Percentiles rank a stretch among this genome's conserved stretches.
These are phyloP conservation scores for Aureobasidium sp. DNA, from an alignment of 2,329 filamentous ascomycete species.

Conservation along the genomic window DNA sequence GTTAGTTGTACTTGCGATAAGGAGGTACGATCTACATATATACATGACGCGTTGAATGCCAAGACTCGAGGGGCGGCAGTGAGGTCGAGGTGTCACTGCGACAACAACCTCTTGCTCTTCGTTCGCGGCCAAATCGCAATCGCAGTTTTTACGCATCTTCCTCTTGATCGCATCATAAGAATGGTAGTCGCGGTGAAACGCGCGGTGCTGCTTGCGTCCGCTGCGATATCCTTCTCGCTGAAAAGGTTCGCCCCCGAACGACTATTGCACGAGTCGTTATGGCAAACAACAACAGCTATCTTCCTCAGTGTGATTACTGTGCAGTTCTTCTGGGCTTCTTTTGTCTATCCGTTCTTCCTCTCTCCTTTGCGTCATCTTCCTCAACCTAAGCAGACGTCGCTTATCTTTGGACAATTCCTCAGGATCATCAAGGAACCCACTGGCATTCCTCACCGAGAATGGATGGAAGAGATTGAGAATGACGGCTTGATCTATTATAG, in stretches of 20 bases:
- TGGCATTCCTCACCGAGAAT: conserved; percentile 19
- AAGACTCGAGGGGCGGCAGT: not conserved
- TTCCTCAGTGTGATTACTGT: not conserved
- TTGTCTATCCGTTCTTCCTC: conserved; percentile 32
- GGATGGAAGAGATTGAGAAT: conserved; percentile 11
- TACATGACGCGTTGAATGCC: conserved; percentile 7
- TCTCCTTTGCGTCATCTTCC: conserved; percentile 36
- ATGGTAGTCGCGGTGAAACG: not conserved
- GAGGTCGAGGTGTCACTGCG: not conserved
- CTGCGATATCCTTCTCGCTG: not conserved
- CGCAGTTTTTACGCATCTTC: not conserved
- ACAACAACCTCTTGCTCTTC: not conserved
- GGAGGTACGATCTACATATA: not conserved
- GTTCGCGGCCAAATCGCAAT: not conserved
- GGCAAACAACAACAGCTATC: not conserved
- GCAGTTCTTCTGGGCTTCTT: not conserved
- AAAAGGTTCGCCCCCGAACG: not conserved
- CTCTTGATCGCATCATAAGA: not conserved
- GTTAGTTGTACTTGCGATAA: not conserved
- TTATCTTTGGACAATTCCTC: conserved; percentile 32
- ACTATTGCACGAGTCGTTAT: not conserved
- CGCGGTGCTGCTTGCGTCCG: not conserved
- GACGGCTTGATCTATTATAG: conserved; percentile 33
- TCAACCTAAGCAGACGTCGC: conserved; percentile 22
- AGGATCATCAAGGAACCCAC: conserved; percentile 30